phyloP scores from a whole-genome alignment of 2,329 filamentous ascomycete species.

The Diaporthe eres region DNA sequence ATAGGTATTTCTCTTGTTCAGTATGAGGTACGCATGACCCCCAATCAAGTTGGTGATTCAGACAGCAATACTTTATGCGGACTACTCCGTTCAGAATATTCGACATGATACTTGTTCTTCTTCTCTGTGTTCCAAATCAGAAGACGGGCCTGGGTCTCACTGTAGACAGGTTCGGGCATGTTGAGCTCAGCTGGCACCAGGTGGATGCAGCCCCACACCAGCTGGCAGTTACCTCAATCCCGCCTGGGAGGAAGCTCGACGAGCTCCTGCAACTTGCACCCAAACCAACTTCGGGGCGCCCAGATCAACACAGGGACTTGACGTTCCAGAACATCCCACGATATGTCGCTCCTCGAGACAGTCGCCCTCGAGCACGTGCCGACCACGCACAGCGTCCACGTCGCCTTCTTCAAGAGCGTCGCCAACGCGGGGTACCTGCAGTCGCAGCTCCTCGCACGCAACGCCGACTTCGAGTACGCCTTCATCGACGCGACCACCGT shows the following conservation, averaged over 20 bases:
- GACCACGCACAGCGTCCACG: conserved; percentile 74
- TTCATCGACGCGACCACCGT: conserved; percentile 90
- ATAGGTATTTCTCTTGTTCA: no score
- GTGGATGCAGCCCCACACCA: neutral
- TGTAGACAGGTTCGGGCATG: neutral
- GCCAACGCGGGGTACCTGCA: conserved; percentile 84
- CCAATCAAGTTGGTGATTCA: no score
- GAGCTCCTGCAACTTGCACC: neutral
- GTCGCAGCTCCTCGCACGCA: conserved; percentile 86
- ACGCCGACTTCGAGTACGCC: conserved; percentile 90
- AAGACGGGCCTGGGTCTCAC: neutral
- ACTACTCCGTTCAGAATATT: no score
- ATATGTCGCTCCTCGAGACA: conserved; percentile 72
- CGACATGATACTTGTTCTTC: no score
- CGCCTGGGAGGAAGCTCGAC: neutral
- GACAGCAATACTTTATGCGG: no score
- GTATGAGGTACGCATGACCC: no score
- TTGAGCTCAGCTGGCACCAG: neutral
- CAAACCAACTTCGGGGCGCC: neutral
- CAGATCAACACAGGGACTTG: neutral
- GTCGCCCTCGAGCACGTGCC: conserved; percentile 84
- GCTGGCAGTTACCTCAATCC: neutral
- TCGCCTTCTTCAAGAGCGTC: conserved; percentile 82
- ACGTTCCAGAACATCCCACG: conserved; percentile 12
- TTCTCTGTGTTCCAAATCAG: neutral